Percentiles rank a stretch among this genome's conserved stretches.
Evolutionary conservation across 23 red algal genomes (phyloP).

Genomic region (Agarophyton chilense): DNA sequence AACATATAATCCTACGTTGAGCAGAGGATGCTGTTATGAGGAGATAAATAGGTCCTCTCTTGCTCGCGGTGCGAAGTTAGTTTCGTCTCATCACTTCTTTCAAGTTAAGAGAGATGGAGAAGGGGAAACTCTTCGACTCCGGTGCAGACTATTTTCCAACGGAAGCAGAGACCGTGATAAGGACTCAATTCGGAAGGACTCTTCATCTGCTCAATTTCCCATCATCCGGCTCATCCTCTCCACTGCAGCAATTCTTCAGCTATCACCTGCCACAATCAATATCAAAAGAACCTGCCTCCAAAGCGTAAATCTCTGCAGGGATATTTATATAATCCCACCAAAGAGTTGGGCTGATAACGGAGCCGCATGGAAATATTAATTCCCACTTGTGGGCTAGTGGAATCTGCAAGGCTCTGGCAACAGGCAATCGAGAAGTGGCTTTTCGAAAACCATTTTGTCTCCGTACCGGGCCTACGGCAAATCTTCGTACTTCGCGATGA

Average conservation of each 20-base stretch:
- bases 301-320: background rate
- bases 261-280: conserved; percentile 10
- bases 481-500: background rate
- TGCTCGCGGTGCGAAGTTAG: background rate
- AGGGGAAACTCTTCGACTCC: background rate
- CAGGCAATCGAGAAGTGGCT: too few relatives aligned
- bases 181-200: conserved; percentile 55
- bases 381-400: conserved; percentile 11
- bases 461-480: conserved; percentile 21
- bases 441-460: background rate
- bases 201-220: background rate
- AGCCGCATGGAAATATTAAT: background rate
- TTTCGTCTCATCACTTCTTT: conserved; percentile 47
- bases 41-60: background rate
- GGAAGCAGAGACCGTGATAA: conserved; percentile 25
- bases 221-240: conserved; percentile 26
- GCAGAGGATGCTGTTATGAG: background rate
- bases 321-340: conserved; percentile 13
- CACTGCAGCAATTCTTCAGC: background rate
- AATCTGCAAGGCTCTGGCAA: conserved; percentile 47
- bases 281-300: conserved; percentile 34
- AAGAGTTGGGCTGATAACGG: background rate
- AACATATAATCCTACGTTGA: background rate
- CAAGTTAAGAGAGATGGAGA: conserved; percentile 2
- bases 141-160: background rate